These are phyloP conservation scores for Tuber brumale DNA, from an alignment of 495 filamentous ascomycete species.

Conservation along the genomic window DNA sequence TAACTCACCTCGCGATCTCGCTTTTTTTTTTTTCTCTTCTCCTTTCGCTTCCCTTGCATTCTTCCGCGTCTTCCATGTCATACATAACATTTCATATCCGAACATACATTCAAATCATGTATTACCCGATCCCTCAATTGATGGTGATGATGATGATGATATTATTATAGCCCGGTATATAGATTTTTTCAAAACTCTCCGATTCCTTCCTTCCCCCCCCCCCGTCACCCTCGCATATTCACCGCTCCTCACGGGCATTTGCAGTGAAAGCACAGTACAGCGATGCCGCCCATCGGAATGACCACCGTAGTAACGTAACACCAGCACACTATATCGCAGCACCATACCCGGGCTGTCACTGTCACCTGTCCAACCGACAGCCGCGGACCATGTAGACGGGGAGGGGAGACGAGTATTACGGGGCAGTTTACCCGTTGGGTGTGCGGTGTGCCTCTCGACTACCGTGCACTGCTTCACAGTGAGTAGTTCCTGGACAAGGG, in stretches of 20 bases:
- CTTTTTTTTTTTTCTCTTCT: constrained; percentile 8
- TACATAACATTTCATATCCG: background rate
- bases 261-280: background rate
- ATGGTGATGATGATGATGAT: background rate
- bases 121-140: background rate
- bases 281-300: background rate
- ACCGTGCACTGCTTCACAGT: background rate
- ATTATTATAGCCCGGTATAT: background rate
- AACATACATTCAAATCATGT: background rate
- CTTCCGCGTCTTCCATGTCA: constrained; percentile 4
- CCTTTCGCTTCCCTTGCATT: constrained; percentile 8
- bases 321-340: background rate
- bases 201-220: background rate
- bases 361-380: background rate
- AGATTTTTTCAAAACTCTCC: background rate
- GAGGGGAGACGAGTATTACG: background rate
- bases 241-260: background rate
- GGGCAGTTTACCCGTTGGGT: background rate
- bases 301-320: constrained; percentile 3
- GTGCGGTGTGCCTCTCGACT: background rate
- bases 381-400: background rate
- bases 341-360: background rate
- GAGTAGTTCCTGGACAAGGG: background rate
- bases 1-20: background rate
- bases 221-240: background rate